Base-by-base conservation (phyloP, 768 basidiomycete species). In the Hortiboletus campestris region DNA sequence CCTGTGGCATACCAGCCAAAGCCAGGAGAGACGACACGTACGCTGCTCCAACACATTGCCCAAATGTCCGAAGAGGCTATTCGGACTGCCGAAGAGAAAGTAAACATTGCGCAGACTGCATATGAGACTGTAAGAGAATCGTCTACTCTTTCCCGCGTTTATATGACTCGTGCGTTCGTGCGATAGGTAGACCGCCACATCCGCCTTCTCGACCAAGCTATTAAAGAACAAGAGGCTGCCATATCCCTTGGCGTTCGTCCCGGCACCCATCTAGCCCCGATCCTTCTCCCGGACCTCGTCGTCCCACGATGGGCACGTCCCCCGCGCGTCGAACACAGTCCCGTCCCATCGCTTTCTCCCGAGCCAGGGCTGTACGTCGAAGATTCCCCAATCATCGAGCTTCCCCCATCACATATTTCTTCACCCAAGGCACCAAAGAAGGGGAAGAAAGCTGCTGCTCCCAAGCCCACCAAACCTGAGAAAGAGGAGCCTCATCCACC, bases 171-270 rank as follows among this genome's bases (percentile, higher is more conserved):
- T 60, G 31, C 52, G 19, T 22, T 12, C 13, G 6, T 20, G 39
- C 17, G 17, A 44, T 52, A 94, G 91, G 81, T 92, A 13, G 88
- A 92, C 59, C 79, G 91, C 35, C 89, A 93, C 64, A 84, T 89
- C 29, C 83, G 86, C 22, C 78, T 89, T 39, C 75, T 94, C 22
- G 90, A 94, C 60, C 83, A 89, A 62, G 85, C 80, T n/a, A 81
- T 88, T 53, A 79, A 80, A 46, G 80, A 84, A 56, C 80, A 84
- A 62, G 82, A 85, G 63, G 76, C 79, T 32, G 73, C 79, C 17
- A 77, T 85, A 44, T 75, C 79, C 12, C 73, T 83, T 19, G 83
- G 82, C 19, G 72, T 77, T 20, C 78, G 80, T 12, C 75, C 78
- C 6, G 83, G 82, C 12, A 82, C 82, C 0, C 83, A 72, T 71